Base-by-base conservation (phyloP, 75 land plant genomes). In the Adiantum capillusveneris region DNA sequence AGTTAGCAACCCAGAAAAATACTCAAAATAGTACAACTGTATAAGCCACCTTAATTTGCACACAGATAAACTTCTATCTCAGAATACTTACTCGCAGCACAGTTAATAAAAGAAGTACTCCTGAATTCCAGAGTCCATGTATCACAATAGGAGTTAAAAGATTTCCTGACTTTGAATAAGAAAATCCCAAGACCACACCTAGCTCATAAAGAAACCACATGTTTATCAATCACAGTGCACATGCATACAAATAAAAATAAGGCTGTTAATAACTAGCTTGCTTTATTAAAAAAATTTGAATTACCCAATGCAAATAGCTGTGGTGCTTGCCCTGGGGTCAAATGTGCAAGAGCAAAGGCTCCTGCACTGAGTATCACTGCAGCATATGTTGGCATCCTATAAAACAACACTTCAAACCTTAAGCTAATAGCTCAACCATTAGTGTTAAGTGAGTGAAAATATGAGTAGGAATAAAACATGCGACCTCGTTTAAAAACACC, bases 41-140 rank as follows among this genome's bases (percentile, higher is more conserved):
- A n/a, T n/a, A n/a, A n/a, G n/a, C n/a, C n/a, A n/a, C n/a, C n/a
- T n/a, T n/a, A n/a, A n/a, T n/a, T n/a, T n/a, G n/a, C n/a, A n/a
- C n/a, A n/a, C n/a, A n/a, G n/a, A n/a, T n/a, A n/a, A n/a, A n/a
- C n/a, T n/a, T n/a, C n/a, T n/a, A n/a, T n/a, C n/a, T n/a, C n/a
- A 34, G 37, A 18, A 39, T 18, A 29, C 65, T 69, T 84, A 90
- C 99, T 75, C 79, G 75, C 51, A 95, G 84, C 59, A 86, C 72
- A 16, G 99, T 90, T 46, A 95, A 75, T 43, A 90, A 63, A 57
- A 95, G 61, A 19, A 95, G 70, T 17, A 95, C 99, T 56, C 96
- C 99, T 0, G 99, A 95, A 58, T 95, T 95, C 99, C 99, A 95
- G 5, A 84, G 28, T 26, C 95, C 71, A 65, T 95, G 99, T 27